phyloP scores from a whole-genome alignment of 1,284 basidiomycete genomes.

The Cryptococcus sp. region DNA sequence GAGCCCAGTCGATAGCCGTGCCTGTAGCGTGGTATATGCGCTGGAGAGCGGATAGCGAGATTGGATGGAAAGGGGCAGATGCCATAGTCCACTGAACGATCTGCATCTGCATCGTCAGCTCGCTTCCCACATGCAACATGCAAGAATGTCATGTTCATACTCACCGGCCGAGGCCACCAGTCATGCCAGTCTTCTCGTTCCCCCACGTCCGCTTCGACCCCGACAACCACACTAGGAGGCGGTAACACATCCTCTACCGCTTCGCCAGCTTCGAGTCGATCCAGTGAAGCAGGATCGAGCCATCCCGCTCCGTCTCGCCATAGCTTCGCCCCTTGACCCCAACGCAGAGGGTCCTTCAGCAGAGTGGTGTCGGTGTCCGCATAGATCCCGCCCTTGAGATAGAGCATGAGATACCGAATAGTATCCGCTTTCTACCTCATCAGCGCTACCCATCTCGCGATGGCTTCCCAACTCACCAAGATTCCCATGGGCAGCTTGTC shows the following conservation, averaged over 20 bases:
- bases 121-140: too few relatives aligned
- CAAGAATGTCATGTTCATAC: constrained; percentile 10
- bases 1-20: constrained; percentile 33
- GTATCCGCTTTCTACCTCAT: constrained; percentile 38
- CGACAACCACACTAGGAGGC: constrained; percentile 41
- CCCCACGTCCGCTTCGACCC: constrained; percentile 47
- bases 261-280: constrained; percentile 21
- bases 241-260: constrained; percentile 24
- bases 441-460: too few relatives aligned
- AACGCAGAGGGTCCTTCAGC: constrained; percentile 33
- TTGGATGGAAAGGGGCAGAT: constrained; percentile 39
- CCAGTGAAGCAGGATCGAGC: constrained; percentile 17
- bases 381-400: constrained; percentile 46
- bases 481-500: constrained; percentile 39
- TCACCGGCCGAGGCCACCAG: constrained; percentile 46
- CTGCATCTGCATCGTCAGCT: constrained; percentile 36
- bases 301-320: constrained; percentile 39
- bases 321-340: constrained; percentile 30
- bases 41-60: constrained; percentile 33
- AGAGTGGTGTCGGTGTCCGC: constrained; percentile 45
- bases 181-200: constrained; percentile 44
- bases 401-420: constrained; percentile 43
- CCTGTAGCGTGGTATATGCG: constrained; percentile 38
- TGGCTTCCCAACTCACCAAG: constrained; percentile 32
- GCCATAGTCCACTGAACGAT: constrained; percentile 49